Evolutionary conservation across 345 rosid genomes (phyloP).

Genomic region (Mercurialis annua): DNA sequence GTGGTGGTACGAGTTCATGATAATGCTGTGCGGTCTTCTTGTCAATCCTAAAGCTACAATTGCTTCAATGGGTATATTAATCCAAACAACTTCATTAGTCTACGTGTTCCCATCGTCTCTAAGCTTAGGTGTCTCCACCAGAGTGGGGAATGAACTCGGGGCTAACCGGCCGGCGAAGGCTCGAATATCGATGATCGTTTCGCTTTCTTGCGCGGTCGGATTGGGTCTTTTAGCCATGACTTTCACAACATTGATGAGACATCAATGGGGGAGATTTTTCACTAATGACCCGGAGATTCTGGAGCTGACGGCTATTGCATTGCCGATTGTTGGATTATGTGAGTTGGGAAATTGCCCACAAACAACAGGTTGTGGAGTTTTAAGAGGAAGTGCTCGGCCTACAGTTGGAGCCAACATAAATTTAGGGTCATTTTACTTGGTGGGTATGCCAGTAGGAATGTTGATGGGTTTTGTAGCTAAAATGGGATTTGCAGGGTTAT

Average conservation of each 20-base stretch:
- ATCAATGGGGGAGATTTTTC: slow-evolving; percentile 81
- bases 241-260: slow-evolving; percentile 68
- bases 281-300: slow-evolving; percentile 65
- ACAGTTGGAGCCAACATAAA: slow-evolving; percentile 88
- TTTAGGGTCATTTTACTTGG: slow-evolving; percentile 82
- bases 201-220: slow-evolving; percentile 49
- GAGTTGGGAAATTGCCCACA: slow-evolving; percentile 99
- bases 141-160: slow-evolving; percentile 90
- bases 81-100: slow-evolving; percentile 84
- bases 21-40: slow-evolving; percentile 79
- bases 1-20: slow-evolving; percentile 99
- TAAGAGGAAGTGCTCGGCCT: slow-evolving; percentile 90
- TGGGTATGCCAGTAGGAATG: slow-evolving; percentile 90
- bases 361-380: slow-evolving; percentile 86
- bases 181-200: slow-evolving; percentile 70
- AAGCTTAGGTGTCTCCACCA: slow-evolving; percentile 84
- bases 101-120: slow-evolving; percentile 91
- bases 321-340: slow-evolving; percentile 86
- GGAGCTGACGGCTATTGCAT: slow-evolving; percentile 67
- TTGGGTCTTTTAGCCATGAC: slow-evolving; percentile 72
- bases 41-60: slow-evolving; percentile 79
- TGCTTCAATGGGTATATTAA: slow-evolving; percentile 94
- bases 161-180: slow-evolving; percentile 80
- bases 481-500: slow-evolving; percentile 78
- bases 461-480: slow-evolving; percentile 57